Conservation (phyloP, 2,329 filamentous ascomycete genomes). For the Curvularia sp. region DNA sequence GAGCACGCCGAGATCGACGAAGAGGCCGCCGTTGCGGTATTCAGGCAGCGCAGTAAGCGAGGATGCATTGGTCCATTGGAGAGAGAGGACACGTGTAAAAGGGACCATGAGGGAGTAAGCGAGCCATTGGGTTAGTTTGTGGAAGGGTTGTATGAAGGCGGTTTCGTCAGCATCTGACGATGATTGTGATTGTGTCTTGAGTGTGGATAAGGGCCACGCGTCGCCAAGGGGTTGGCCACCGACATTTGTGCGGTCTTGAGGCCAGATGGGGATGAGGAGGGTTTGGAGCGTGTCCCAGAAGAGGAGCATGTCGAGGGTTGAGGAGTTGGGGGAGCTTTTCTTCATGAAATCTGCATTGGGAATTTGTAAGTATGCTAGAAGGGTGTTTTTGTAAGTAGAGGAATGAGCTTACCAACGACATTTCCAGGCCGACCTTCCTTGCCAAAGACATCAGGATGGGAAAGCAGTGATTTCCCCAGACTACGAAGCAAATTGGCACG, state of each 20-base stretch:
- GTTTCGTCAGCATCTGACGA: conserved; percentile 44
- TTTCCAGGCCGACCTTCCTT: conserved; percentile 83
- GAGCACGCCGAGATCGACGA: conserved; percentile 82
- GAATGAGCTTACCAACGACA: conserved; percentile 72
- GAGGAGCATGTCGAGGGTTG: conserved; percentile 72
- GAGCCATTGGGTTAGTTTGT: conserved; percentile 90
- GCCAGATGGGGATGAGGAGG: conserved; percentile 86
- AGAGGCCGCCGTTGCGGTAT: conserved; percentile 88
- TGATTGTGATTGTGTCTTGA: conserved; percentile 67
- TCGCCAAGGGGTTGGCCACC: conserved; percentile 86
- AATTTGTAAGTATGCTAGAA: neutral
- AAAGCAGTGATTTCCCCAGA: conserved; percentile 75
- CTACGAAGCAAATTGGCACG: conserved; percentile 78
- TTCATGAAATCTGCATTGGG: conserved; percentile 24
- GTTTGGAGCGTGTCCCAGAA: conserved; percentile 90
- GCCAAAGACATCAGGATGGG: conserved; percentile 77
- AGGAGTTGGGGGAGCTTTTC: conserved; percentile 25
- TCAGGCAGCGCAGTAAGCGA: conserved; percentile 87
- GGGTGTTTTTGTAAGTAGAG: too few species aligned
- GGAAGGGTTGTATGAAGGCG: conserved; percentile 81
- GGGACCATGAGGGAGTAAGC: conserved; percentile 92
- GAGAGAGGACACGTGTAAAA: conserved; percentile 72
- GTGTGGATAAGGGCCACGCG: conserved; percentile 84
- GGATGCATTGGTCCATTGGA: conserved; percentile 81
- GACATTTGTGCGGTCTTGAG: conserved; percentile 79